Evolutionary conservation across 768 basidiomycete genomes (phyloP), one percentile per base, ranked within the genome.

Genomic region (Cyclocybe cylindracea): DNA sequence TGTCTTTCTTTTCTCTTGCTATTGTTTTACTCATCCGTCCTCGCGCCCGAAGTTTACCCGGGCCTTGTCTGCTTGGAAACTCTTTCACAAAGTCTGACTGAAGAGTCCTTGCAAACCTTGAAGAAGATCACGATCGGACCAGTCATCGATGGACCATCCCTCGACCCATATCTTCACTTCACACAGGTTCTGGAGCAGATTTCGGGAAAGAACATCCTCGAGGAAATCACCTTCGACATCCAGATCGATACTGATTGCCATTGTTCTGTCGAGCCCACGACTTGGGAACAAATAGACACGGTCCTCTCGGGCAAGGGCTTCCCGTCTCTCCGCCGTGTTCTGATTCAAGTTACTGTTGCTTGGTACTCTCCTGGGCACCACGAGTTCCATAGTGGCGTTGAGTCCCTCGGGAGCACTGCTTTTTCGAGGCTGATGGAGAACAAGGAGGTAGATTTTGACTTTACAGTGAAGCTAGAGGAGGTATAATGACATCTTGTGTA

Each of bases 101-200:
- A n/a, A 14, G 10, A n/a, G 11, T 54, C 48, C 13, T 43, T 50
- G 13, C 7, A 34, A 38, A 50, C 38, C 4, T 39, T 54, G 16
- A 46, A 50, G 13, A 50, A 13, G 16, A 35, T 54, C 8, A 29
- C 14, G 6, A 13, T 54, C 3, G 19, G 24, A 16, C 43, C 44
- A 2, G 34, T 54, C 16, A 10, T 54, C 6, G 43, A 54, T 10
- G 32, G 37, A 4, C 31, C 36, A 6, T 11, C 32, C 8, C 13
- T 38, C 7, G 53, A 54, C 37, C 53, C 53, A 14, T 54, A 54
- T 36, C 18, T 46, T 10, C 19, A 46, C 29, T 40, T 54, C 5
- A 11, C 39, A 5, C 7, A 29, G 33, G 53, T 49, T 24, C 48
- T 54, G 13, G 53, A 50, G 16, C 48, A 45, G 39, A 45, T 54